phyloP scores from a whole-genome alignment of 371 early-diverging fungal genomes.

The Fennellomyces sp. region DNA sequence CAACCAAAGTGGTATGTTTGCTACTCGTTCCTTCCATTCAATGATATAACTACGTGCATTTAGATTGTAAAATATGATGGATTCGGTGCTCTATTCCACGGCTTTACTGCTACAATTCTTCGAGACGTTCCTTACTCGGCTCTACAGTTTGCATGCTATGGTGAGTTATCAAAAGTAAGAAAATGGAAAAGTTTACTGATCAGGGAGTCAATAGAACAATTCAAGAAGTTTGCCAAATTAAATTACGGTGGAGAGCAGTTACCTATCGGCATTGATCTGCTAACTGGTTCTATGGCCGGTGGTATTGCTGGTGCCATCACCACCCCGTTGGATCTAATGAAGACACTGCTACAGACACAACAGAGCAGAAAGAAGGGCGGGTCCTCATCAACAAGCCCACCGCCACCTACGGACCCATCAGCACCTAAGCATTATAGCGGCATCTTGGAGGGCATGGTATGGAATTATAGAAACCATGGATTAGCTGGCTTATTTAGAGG shows the following conservation, averaged over 20 bases:
- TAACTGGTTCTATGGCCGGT: constrained; percentile 68
- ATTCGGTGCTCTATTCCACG: constrained; percentile 64
- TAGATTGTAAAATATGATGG: constrained; percentile 73
- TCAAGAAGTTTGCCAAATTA: constrained; percentile 46
- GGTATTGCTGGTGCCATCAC: constrained; percentile 73
- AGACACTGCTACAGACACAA: constrained; percentile 71
- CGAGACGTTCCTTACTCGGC: constrained; percentile 78
- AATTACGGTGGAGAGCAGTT: constrained; percentile 35
- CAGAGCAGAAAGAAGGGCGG: constrained; percentile 35
- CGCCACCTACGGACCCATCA: constrained; percentile 16
- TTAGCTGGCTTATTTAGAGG: constrained; percentile 67
- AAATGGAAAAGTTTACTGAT: background rate
- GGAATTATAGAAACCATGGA: constrained; percentile 67
- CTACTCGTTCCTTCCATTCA: background rate
- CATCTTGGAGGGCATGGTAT: constrained; percentile 64
- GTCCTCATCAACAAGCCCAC: constrained; percentile 8
- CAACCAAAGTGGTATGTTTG: constrained; percentile 59
- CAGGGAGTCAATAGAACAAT: constrained; percentile 36
- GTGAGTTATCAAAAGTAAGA: constrained; percentile 22
- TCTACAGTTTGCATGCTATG: constrained; percentile 75
- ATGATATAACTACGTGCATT: background rate
- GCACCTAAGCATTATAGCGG: constrained; percentile 62
- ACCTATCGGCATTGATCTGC: constrained; percentile 54
- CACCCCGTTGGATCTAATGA: constrained; percentile 73
- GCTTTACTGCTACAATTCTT: constrained; percentile 67